A percentile compares a stretch with the other conserved stretches of the same genome.
phyloP scores from a whole-genome alignment of 805 yeast genomes.

The Wickerhamomyces silvicola region DNA sequence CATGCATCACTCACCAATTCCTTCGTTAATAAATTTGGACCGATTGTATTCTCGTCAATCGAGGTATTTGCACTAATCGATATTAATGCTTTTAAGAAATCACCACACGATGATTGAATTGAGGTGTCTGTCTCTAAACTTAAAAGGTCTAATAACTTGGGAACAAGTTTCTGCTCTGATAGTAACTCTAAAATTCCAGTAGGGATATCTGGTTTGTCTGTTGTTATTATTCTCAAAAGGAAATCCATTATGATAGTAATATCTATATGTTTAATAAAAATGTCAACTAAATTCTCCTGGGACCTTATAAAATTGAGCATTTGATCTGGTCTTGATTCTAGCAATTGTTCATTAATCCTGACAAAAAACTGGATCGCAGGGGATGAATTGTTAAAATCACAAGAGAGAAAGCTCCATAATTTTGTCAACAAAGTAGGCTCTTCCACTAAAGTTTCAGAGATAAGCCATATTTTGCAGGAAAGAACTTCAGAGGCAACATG shows the following conservation, averaged over 20 bases:
- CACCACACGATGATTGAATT: constrained; percentile 88
- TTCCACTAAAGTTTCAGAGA: constrained; percentile 84
- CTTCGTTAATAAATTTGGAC: constrained; percentile 87
- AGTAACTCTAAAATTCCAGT: constrained; percentile 82
- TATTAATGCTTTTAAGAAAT: constrained; percentile 85
- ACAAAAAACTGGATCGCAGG: constrained; percentile 76
- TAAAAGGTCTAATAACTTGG: constrained; percentile 61
- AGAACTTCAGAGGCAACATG: constrained; percentile 79
- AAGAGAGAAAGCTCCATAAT: constrained; percentile 75
- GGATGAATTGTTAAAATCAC: constrained; percentile 48
- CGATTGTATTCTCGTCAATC: constrained; percentile 71
- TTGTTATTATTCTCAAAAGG: constrained; percentile 77
- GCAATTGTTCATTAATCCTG: constrained; percentile 80
- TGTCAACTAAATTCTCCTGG: constrained; percentile 50
- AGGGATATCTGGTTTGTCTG: constrained; percentile 84
- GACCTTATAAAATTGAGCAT: constrained; percentile 47
- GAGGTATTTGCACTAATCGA: constrained; percentile 93
- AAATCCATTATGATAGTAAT: constrained; percentile 91
- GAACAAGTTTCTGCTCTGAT: constrained; percentile 65
- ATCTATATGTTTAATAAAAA: constrained; percentile 73
- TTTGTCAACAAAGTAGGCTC: constrained; percentile 53
- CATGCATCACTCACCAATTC: constrained; percentile 71
- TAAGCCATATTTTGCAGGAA: constrained; percentile 85
- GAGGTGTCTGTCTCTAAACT: constrained; percentile 54
- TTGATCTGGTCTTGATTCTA: constrained; percentile 73